Percentiles rank a stretch among this genome's conserved stretches.
phyloP scores from a whole-genome alignment of 23 red algal genomes.

The Gracilaria gracilis region DNA sequence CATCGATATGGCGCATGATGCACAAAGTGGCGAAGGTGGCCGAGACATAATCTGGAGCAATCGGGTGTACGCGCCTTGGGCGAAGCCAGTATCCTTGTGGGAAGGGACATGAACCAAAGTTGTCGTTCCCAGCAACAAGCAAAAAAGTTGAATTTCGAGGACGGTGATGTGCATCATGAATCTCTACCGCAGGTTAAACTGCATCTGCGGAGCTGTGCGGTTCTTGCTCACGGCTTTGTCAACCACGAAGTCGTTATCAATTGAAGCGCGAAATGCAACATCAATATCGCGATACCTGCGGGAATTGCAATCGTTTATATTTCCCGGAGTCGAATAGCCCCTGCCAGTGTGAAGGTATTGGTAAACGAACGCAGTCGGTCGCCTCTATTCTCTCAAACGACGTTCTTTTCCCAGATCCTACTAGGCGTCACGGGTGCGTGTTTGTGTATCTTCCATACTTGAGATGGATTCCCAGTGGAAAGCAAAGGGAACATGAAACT shows the following conservation, averaged over 20 bases:
- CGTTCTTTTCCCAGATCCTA: slow-evolving; percentile 3
- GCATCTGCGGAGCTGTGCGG: no score
- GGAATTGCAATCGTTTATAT: background rate
- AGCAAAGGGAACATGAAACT: background rate
- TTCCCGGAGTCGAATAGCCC: background rate
- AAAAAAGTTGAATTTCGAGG: slow-evolving; percentile 3
- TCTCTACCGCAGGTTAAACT: no score
- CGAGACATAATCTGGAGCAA: no score
- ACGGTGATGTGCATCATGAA: background rate
- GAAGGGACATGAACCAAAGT: background rate
- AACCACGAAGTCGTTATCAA: background rate
- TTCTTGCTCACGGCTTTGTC: no score
- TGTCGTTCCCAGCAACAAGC: background rate
- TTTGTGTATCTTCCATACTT: slow-evolving; percentile 31
- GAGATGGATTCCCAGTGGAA: background rate
- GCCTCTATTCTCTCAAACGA: slow-evolving; percentile 14
- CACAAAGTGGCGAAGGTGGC: background rate
- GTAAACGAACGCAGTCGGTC: background rate
- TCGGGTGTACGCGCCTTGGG: no score
- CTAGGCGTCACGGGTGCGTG: slow-evolving; percentile 18
- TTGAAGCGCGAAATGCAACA: background rate
- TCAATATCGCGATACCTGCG: slow-evolving; percentile 1
- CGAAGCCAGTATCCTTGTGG: no score
- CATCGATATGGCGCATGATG: background rate
- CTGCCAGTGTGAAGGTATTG: slow-evolving; percentile 4